phyloP scores from a whole-genome alignment of 306 rosid genomes.

The Ochetophila trinervis region DNA sequence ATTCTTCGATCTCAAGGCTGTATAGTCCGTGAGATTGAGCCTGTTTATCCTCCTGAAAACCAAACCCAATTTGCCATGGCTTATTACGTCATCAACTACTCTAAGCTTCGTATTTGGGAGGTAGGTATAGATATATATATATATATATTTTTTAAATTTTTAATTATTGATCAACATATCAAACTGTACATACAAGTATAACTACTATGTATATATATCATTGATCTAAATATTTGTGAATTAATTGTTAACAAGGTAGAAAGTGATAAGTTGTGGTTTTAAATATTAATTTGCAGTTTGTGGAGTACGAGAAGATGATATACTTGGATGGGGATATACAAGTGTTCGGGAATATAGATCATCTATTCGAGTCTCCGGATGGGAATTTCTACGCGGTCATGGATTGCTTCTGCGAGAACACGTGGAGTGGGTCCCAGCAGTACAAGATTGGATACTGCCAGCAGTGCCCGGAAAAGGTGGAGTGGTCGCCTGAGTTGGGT shows the following conservation, averaged over 20 bases:
- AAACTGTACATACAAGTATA: background rate
- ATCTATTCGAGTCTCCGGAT: slow-evolving; percentile 35
- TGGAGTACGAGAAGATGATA: slow-evolving; percentile 47
- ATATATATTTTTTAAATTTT: background rate
- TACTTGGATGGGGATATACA: slow-evolving; percentile 53
- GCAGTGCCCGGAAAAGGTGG: slow-evolving; percentile 44
- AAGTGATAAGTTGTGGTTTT: no score
- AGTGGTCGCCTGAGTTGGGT: slow-evolving; percentile 40
- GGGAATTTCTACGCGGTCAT: slow-evolving; percentile 46
- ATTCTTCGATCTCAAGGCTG: slow-evolving; percentile 47
- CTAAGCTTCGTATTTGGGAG: slow-evolving; percentile 64
- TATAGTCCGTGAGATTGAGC: slow-evolving; percentile 41
- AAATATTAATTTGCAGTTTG: slow-evolving; percentile 39
- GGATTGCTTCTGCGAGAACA: slow-evolving; percentile 55
- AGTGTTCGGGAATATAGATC: slow-evolving; percentile 48
- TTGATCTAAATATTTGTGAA: no score
- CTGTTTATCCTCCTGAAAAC: slow-evolving; percentile 38
- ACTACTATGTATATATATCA: no score
- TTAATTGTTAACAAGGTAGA: no score
- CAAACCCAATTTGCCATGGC: slow-evolving; percentile 49
- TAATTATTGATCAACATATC: background rate
- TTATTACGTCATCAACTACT: slow-evolving; percentile 58
- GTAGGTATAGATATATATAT: slow-evolving; percentile 13
- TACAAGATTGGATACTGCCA: slow-evolving; percentile 53
- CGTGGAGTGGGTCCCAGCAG: slow-evolving; percentile 41